A percentile compares a stretch with the other conserved stretches of the same genome.
These are phyloP conservation scores for Flaveria brownii DNA, from an alignment of 129 eudicot genomes.

Conservation along the genomic window DNA sequence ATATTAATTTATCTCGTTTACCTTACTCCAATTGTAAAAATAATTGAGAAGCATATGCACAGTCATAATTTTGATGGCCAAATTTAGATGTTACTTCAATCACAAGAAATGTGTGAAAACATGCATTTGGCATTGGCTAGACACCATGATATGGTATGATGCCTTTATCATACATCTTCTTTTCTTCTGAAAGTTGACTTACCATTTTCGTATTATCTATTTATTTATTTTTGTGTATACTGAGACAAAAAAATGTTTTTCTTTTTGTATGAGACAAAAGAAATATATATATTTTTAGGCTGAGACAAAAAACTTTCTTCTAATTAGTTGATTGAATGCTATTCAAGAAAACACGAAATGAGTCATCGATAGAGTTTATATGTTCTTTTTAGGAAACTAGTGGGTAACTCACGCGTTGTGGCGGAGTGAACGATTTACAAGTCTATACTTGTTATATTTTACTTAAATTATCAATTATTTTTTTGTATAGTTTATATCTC, in stretches of 20 bases:
- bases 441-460: too few species aligned
- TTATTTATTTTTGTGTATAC: not conserved
- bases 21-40: not conserved
- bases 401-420: too few species aligned
- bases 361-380: not conserved
- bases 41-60: conserved; percentile 3
- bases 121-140: conserved; percentile 9
- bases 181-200: not conserved
- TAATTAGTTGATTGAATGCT: not conserved
- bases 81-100: not conserved
- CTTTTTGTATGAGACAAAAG: too few species aligned
- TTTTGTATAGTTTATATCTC: too few species aligned
- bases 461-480: too few species aligned
- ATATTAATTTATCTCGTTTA: not conserved
- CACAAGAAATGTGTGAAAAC: not conserved
- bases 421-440: too few species aligned
- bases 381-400: too few species aligned
- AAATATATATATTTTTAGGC: too few species aligned
- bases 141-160: conserved; percentile 5
- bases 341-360: not conserved
- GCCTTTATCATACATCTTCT: not conserved
- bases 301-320: not conserved
- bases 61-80: conserved; percentile 1
- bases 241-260: not conserved
- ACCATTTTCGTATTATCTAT: not conserved